Evolutionary conservation across 805 yeast species (phyloP), one percentile per base, ranked within the genome.

Genomic region (Saccharomycopsis babjevae): DNA sequence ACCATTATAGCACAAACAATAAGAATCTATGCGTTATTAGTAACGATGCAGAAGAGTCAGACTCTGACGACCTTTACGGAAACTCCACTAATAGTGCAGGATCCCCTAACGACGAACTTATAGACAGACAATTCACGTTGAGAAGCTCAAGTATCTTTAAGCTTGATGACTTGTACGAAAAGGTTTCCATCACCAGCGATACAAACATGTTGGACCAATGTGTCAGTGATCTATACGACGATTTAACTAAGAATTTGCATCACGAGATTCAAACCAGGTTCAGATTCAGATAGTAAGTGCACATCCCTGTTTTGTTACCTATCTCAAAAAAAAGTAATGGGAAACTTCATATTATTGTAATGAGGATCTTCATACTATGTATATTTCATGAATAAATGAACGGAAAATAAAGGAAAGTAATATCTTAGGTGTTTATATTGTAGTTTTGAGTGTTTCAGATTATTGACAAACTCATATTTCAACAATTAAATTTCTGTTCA

Each of bases 51-150:
- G 32, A 22, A 11, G 52, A 46, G 8, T 22, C 25, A 15, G 43
- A 56, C 42, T 25, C 6, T n/a, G 39, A 56, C n/a, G 42, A 15
- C n/a, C 13, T 56, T 6, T 38, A 40, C 42, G 50, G 50, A 56
- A 46, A 46, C 8, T 22, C 36, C 22, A 15, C n/a, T 16, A 15
- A 30, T 20, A n/a, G 22, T 18, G 4, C 40, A 30, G 56, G 56
- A 7, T 46, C 52, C 1, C 25, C n/a, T 18, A n/a, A 52, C 18
- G 56, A 52, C 16, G 56, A 52, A 34, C 40, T 52, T 7, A 46
- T 46, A 46, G 65, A 63, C 28, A 63, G 59, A 30, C 65, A 63
- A 57, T 63, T 63, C 57, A 63, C 64, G 4, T 50, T 63, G n/a
- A 58, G 59, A 15, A 46, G 62, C 50, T 59, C 64, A 3, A 61